These are phyloP conservation scores for Myotisia sp. DNA, from an alignment of 2,329 filamentous ascomycete species.

Conservation along the genomic window DNA sequence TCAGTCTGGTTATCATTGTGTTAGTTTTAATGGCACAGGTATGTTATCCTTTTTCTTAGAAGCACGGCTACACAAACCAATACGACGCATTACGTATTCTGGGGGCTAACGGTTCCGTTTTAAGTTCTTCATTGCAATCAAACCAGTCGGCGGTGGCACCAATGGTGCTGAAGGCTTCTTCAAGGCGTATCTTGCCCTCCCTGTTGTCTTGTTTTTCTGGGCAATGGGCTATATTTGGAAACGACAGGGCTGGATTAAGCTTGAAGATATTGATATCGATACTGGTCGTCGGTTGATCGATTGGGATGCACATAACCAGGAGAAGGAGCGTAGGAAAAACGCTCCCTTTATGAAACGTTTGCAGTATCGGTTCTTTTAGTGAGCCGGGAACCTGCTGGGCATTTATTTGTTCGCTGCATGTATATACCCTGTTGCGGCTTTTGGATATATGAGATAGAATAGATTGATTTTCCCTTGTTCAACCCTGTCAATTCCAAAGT, in stretches of 20 bases:
- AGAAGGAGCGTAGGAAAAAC: conserved; percentile 9
- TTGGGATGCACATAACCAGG: conserved; percentile 47
- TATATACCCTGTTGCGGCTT: background rate
- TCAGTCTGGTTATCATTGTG: conserved; percentile 43
- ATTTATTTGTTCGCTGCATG: too few species aligned
- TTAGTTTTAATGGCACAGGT: conserved; percentile 39
- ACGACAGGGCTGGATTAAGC: conserved; percentile 43
- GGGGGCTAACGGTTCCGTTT: conserved; percentile 8
- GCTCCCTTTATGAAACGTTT: conserved; percentile 9
- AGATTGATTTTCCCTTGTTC: too few species aligned
- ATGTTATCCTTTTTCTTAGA: conserved; percentile 1
- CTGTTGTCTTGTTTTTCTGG: conserved; percentile 35
- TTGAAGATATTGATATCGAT: conserved; percentile 52
- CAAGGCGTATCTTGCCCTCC: conserved; percentile 19
- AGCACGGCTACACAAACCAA: too few species aligned
- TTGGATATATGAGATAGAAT: too few species aligned
- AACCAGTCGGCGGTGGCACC: conserved; percentile 11
- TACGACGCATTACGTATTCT: too few species aligned
- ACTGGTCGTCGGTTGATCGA: conserved; percentile 50
- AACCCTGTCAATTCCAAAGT: too few species aligned
- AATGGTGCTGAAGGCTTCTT: conserved; percentile 18
- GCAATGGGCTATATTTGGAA: conserved; percentile 49
- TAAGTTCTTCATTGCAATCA: conserved; percentile 19
- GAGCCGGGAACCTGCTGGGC: too few species aligned
- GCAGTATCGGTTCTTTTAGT: conserved; percentile 10